Base-by-base conservation (phyloP, 371 early-diverging fungal genomes). In the Caulochytrium protostelioides region DNA sequence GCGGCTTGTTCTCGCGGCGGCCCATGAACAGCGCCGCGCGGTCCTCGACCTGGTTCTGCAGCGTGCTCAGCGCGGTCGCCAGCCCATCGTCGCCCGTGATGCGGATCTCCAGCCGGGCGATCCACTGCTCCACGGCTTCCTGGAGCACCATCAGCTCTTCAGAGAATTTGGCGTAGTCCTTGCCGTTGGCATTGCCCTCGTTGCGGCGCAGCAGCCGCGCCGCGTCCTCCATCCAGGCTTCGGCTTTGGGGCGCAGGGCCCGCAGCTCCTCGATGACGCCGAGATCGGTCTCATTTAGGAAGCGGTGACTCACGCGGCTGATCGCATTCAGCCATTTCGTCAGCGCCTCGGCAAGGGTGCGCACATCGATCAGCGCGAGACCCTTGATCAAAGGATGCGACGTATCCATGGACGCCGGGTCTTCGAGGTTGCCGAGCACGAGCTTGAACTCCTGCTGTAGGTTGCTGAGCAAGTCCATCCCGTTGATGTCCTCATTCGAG, bases 41-140 rank as follows among this genome's bases (percentile, higher is more conserved):
- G 28, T 65, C 66, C 26, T 65, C 66, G 4, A 65, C 38, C 41
- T 62, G 62, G 34, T 62, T 65, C 35, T 62, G 63, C 20, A 65
- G 34, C 13, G 47, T 47, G n/a, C 62, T 58, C 8, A 59, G 49
- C 20, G 47, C 40, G 15, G 38, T 41, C 2, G 66, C 62, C 14
- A 56, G 48, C 0, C 63, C 63, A 35, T 65, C 66, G 28, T 65
- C 66, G 7, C 66, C 66, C 0, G 54, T 42, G 1, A 59, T 47
- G 10, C 61, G 32, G 17, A 36, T 22, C 29, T 57, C 55, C 24
- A 65, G 32, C 35, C 54, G 54, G 4, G 23, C 42, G 8, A 60
- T 34, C 66, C 66, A 65, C 23, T 52, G 53, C 30, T 56, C 55
- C 15, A 65, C 46, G 30, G 54, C 56, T 4, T 30, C 22, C 2